Base-by-base conservation (phyloP, 2,329 filamentous ascomycete species). In the Magnaporthiopsis incrustans region DNA sequence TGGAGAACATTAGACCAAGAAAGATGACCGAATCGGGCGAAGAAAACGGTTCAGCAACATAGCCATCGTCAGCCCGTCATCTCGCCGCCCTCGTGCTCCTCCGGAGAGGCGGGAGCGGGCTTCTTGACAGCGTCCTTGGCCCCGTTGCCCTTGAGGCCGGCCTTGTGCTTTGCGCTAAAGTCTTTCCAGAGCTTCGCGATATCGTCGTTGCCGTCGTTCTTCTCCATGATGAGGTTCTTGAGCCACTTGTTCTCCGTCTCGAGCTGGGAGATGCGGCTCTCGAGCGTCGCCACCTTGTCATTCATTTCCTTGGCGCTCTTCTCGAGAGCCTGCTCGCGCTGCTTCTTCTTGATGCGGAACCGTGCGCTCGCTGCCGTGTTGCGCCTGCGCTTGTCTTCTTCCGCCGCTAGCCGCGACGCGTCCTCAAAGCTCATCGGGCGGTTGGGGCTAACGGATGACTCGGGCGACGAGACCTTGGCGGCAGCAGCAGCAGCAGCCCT, bases 341-440 rank as follows among this genome's bases (percentile, higher is more conserved):
- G 91, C 85, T 96, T 96, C 88, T 96, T 96, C 86, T 96, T 96
- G 74, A 95, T 87, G 66, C 92, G 89, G 83, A 96, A 96, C 61
- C 92, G 89, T 25, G 92, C 92, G 68, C 89, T 92, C 64, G 92
- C 92, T 38, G 92, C 92, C 2, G 92, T 96, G 78, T 96, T 96
- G 68, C 92, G 87, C 65, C 91, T 87, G 61, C 92, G 89, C 79
- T 96, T 96, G 75, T 96, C 92, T 77, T 96, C 92, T 75, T 96
- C 92, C 27, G 91, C 91, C 15, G 89, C 89, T 7, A 87, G 69
- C 56, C 90, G 88, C 15, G 89, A 88, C 56, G 85, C 81, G 67
- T 92, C 90, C 74, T 93, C 90, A 61, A 89, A 83, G 69, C 77
- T 83, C 66, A 86, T 68, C 59, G 82, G 77, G 64, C 75, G 81